These are phyloP conservation scores for Alisma plantagoaquatica DNA, from an alignment of 106 monocot species.

Conservation along the genomic window DNA sequence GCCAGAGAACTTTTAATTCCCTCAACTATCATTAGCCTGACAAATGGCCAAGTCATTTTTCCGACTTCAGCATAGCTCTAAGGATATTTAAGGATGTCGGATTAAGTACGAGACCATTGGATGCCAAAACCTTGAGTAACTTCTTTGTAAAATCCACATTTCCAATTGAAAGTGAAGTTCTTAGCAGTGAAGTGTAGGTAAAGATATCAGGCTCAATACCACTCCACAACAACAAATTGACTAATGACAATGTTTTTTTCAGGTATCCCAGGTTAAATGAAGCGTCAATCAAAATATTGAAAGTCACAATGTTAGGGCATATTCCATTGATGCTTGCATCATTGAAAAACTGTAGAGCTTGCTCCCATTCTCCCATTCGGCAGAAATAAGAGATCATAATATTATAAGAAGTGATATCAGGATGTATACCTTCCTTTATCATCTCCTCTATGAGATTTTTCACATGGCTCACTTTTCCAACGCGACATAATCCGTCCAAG, in stretches of 20 bases:
- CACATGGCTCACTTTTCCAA: background rate
- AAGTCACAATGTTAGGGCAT: constrained; percentile 7
- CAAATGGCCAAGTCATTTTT: too few relatives aligned
- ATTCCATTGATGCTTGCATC: constrained; percentile 12
- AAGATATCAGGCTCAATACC: constrained; percentile 1
- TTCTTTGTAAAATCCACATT: too few relatives aligned
- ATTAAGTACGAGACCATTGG: too few relatives aligned
- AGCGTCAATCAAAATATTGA: constrained; percentile 7
- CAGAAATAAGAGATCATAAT: constrained; percentile 7
- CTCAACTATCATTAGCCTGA: too few relatives aligned
- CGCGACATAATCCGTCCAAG: constrained; percentile 6
- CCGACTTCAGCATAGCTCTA: too few relatives aligned
- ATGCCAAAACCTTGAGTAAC: too few relatives aligned
- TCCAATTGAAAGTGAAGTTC: too few relatives aligned
- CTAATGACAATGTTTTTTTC: background rate
- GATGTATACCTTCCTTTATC: background rate
- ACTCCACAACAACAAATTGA: background rate
- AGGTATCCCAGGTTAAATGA: constrained; percentile 11
- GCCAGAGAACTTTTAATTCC: too few relatives aligned
- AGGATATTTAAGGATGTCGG: too few relatives aligned
- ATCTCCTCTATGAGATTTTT: constrained; percentile 1
- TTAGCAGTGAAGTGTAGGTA: background rate
- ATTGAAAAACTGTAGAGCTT: constrained; percentile 8
- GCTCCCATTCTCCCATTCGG: constrained; percentile 8
- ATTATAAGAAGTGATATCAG: background rate